A percentile compares a stretch with the other conserved stretches of the same genome.
These are phyloP conservation scores for Pleurozium schreberi DNA, from an alignment of 225 moss, liverwort and hornwort genomes.

Conservation along the genomic window DNA sequence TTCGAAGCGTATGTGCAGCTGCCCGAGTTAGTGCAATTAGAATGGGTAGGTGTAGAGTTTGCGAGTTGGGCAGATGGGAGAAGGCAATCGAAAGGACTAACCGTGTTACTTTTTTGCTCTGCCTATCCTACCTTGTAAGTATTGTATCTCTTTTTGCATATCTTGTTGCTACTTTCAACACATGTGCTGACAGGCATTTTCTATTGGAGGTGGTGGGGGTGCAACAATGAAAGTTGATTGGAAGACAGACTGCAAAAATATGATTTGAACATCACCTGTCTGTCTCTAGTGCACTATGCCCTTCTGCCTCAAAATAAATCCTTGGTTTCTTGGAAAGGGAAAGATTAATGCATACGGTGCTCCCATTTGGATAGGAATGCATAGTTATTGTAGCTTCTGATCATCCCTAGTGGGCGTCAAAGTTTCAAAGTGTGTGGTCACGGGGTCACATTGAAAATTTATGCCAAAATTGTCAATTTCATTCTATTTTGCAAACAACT, in stretches of 20 bases:
- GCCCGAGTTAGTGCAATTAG: background rate
- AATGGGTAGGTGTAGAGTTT: background rate
- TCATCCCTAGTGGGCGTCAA: accelerated
- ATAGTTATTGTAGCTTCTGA: too few species aligned
- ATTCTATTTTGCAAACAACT: accelerated
- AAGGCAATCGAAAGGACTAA: background rate
- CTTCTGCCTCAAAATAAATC: background rate
- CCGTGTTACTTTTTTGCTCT: background rate
- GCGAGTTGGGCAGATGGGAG: background rate
- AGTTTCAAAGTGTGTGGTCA: accelerated
- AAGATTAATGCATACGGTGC: accelerated
- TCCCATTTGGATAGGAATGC: background rate
- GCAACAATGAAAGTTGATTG: too few species aligned
- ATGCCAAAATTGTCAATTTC: background rate
- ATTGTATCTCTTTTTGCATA: too few species aligned
- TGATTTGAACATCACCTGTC: too few species aligned
- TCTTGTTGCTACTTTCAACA: too few species aligned
- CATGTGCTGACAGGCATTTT: too few species aligned
- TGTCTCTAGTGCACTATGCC: background rate
- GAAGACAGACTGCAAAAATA: too few species aligned
- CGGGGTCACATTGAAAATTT: background rate
- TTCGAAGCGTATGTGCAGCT: background rate
- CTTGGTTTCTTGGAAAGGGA: too few species aligned
- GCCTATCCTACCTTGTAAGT: background rate
- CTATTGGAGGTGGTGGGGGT: too few species aligned